These are phyloP conservation scores for Lantana camara DNA, from an alignment of 257 asterid species.

Conservation along the genomic window DNA sequence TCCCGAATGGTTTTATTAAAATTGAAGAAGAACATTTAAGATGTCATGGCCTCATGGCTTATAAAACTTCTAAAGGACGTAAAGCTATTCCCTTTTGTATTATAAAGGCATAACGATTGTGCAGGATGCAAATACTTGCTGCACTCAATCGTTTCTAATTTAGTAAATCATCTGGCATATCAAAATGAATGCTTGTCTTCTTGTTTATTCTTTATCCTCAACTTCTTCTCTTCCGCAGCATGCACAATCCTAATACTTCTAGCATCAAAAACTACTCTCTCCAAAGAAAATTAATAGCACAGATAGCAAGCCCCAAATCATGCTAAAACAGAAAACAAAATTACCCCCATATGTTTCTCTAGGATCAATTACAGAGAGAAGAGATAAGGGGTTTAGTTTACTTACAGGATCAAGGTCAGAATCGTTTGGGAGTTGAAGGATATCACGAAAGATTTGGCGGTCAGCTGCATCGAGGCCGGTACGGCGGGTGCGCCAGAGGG, in stretches of 20 bases:
- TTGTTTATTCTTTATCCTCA: background rate
- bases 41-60: background rate
- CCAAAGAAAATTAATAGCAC: too few species aligned
- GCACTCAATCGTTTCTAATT: too few species aligned
- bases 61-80: background rate
- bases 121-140: too few species aligned
- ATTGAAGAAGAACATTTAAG: background rate
- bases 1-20: background rate
- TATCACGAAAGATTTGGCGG: slow-evolving; percentile 63
- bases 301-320: slow-evolving; percentile 1
- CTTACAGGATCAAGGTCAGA: slow-evolving; percentile 74
- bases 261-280: background rate
- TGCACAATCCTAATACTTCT: slow-evolving; percentile 6
- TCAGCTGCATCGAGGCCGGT: slow-evolving; percentile 81
- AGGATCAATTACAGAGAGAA: background rate
- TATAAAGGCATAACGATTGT: too few species aligned
- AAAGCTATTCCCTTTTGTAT: too few species aligned
- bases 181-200: background rate
- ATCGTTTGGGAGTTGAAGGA: slow-evolving; percentile 65
- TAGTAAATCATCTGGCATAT: background rate
- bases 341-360: too few species aligned
- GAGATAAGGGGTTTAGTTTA: background rate
- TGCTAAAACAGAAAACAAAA: background rate
- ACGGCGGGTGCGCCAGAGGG: slow-evolving; percentile 85
- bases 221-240: background rate